Percentiles rank a stretch among this genome's conserved stretches.
These are phyloP conservation scores for Mycosarcoma mackinlayi DNA, from an alignment of 1,284 basidiomycete genomes.

Conservation along the genomic window DNA sequence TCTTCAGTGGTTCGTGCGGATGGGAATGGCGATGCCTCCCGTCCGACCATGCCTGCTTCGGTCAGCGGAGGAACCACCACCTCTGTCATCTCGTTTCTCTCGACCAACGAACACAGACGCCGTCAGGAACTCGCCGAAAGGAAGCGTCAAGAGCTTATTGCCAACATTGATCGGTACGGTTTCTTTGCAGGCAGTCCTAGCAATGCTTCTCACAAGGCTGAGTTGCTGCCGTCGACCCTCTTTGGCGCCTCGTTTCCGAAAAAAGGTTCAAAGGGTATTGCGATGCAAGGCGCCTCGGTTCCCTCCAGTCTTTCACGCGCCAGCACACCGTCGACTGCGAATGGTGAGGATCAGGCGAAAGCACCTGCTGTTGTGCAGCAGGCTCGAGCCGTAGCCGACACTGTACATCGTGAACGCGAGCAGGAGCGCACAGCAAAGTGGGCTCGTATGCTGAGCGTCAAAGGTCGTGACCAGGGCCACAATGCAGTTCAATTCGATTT, in stretches of 20 bases:
- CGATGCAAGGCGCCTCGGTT: neutral
- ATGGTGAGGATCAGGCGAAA: slow-evolving; percentile 4
- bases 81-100: slow-evolving; percentile 25
- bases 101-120: slow-evolving; percentile 32
- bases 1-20: neutral
- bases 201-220: slow-evolving; percentile 26
- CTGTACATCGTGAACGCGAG: slow-evolving; percentile 37
- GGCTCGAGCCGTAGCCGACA: slow-evolving; percentile 30
- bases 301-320: slow-evolving; percentile 8
- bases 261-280: slow-evolving; percentile 17
- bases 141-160: slow-evolving; percentile 41
- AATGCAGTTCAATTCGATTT: slow-evolving; percentile 37
- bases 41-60: slow-evolving; percentile 1
- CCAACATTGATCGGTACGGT: slow-evolving; percentile 54
- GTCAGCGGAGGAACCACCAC: slow-evolving; percentile 15
- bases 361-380: slow-evolving; percentile 12
- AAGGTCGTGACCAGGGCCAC: slow-evolving; percentile 44
- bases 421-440: slow-evolving; percentile 55
- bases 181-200: slow-evolving; percentile 38
- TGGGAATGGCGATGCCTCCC: neutral
- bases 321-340: neutral
- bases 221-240: slow-evolving; percentile 19
- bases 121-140: slow-evolving; percentile 41
- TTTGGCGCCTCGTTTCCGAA: slow-evolving; percentile 30
- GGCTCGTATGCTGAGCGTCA: slow-evolving; percentile 51